Percentiles rank a stretch among this genome's conserved stretches.
Conservation (phyloP, 1,139 yeast genomes). For the Suhomyces atakaporum region DNA sequence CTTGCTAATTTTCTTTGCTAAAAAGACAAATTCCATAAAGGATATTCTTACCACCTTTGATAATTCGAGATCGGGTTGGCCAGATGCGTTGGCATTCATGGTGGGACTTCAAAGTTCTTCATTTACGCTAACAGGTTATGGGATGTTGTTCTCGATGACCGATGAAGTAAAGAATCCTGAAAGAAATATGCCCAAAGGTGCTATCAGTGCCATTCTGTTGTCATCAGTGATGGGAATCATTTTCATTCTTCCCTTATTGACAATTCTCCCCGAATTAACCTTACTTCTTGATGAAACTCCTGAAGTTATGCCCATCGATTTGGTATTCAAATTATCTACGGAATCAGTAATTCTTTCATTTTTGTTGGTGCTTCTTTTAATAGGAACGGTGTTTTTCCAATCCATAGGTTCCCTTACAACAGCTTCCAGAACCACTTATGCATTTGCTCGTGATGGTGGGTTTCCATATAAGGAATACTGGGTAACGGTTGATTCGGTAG, state of each 20-base stretch:
- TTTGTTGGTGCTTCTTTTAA: constrained; percentile 62
- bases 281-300: constrained; percentile 59
- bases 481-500: constrained; percentile 63
- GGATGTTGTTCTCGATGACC: constrained; percentile 77
- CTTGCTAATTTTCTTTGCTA: constrained; percentile 59
- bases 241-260: constrained; percentile 68
- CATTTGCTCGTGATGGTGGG: constrained; percentile 88
- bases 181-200: constrained; percentile 75
- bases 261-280: constrained; percentile 67
- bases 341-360: constrained; percentile 68
- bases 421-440: constrained; percentile 83
- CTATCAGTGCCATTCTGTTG: constrained; percentile 62
- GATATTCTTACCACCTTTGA: constrained; percentile 70
- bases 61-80: constrained; percentile 73
- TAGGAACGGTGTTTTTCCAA: constrained; percentile 75
- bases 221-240: constrained; percentile 69
- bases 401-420: constrained; percentile 82
- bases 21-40: constrained; percentile 58
- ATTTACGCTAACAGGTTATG: constrained; percentile 80
- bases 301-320: constrained; percentile 64
- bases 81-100: constrained; percentile 62
- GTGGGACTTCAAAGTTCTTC: constrained; percentile 79
- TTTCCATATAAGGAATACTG: constrained; percentile 68
- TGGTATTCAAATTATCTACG: constrained; percentile 70
- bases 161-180: constrained; percentile 82